Conservation (phyloP, 2,329 filamentous ascomycete species). For the Fusarium sp. region DNA sequence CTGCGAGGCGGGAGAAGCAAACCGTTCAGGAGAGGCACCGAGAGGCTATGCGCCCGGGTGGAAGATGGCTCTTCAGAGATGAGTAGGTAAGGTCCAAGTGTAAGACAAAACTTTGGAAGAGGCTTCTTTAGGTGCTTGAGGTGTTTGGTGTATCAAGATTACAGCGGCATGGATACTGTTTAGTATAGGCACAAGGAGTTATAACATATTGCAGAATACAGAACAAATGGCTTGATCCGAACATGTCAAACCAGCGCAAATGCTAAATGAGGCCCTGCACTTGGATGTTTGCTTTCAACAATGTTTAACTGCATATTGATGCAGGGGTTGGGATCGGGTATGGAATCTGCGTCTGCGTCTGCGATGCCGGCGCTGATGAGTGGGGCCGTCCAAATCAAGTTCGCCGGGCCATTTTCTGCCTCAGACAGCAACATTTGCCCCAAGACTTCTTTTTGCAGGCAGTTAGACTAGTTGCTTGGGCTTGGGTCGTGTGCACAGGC, state of each 20-base stretch:
- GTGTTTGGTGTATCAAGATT: background rate
- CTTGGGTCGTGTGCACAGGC: slow-evolving; percentile 31
- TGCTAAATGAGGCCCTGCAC: background rate
- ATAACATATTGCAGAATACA: background rate
- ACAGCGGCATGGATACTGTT: background rate
- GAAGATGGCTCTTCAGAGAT: slow-evolving; percentile 86
- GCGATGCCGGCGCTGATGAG: slow-evolving; percentile 36
- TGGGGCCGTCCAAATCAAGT: slow-evolving; percentile 23
- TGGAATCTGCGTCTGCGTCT: slow-evolving; percentile 10
- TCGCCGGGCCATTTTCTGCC: slow-evolving; percentile 42
- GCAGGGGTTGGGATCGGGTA: slow-evolving; percentile 8
- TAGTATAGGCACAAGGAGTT: slow-evolving; percentile 5
- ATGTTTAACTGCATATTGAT: background rate
- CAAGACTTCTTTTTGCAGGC: slow-evolving; percentile 2
- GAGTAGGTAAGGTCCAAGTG: slow-evolving; percentile 65
- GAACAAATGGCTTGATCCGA: background rate
- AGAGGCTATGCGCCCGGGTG: slow-evolving; percentile 84
- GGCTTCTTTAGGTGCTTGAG: slow-evolving; percentile 7
- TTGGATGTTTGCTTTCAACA: slow-evolving; percentile 1
- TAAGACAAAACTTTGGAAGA: background rate
- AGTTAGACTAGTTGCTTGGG: slow-evolving; percentile 21
- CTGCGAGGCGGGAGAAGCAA: slow-evolving; percentile 73
- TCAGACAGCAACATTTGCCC: slow-evolving; percentile 49
- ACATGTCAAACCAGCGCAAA: background rate
- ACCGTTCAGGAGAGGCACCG: slow-evolving; percentile 81